Evolutionary conservation across 2,329 filamentous ascomycete species (phyloP), one percentile per base, ranked within the genome.

Genomic region (Epichloe uncinata): DNA sequence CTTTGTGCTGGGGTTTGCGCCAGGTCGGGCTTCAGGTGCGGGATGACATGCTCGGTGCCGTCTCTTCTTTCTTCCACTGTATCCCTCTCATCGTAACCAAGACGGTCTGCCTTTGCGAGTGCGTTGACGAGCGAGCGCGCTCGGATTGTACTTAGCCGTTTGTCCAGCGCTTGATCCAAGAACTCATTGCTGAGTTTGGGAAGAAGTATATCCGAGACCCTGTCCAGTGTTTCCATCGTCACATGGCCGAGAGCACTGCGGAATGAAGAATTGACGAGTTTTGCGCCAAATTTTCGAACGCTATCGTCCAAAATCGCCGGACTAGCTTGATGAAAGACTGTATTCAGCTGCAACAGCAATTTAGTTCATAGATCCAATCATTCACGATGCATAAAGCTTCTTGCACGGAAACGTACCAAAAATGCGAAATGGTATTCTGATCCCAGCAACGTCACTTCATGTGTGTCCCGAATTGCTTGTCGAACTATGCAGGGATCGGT

Each of bases 51-150:
- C 52, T 73, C 70, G 34, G 30, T 48, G 12, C 57, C 55, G 37
- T 56, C 53, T 11, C 51, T 60, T 38, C 52, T 63, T 46, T 73
- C 70, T 34, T 73, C 69, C 12, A 77, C 63, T 3, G 75, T 65
- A 49, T 80, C 77, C 34, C 65, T 62, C 0, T 66, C 63, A 46
- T 78, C 71, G 50, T 80, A 81, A 2, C 78, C 78, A 0, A 81
- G 68, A 2, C 78, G 73, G 56, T 78, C 74, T 1, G 77, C 75
- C 36, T 71, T 67, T 2, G 77, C 77, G 18, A 81, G 67, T 15
- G 75, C 73, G 51, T 79, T 79, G 48, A 81, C 73, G 3, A 81
- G 68, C 13, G 72, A 68, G 26, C 74, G 70, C 1, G 75, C 75
- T 9, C 71, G 69, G 47, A 81, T 79, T 2, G 73, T 77, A 43